phyloP scores from a whole-genome alignment of 2,329 filamentous ascomycete species.

The Xylaria sp. region DNA sequence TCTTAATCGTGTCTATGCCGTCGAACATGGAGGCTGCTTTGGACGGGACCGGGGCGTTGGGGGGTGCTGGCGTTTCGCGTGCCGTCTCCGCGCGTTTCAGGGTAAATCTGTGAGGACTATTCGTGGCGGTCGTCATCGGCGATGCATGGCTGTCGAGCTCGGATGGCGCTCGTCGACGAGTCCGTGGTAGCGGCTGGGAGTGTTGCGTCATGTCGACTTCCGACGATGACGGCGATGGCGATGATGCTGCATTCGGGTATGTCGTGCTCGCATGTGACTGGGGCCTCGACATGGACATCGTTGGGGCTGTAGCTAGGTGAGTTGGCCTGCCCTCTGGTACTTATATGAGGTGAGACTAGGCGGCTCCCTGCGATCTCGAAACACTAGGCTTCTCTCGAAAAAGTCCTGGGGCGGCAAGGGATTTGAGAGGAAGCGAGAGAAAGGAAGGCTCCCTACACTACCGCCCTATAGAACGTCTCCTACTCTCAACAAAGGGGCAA shows the following conservation, averaged over 20 bases:
- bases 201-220: neutral
- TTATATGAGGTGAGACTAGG: neutral
- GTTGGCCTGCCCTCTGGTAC: neutral
- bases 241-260: conserved; percentile 5
- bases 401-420: neutral
- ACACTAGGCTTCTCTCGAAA: neutral
- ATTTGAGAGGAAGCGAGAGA: conserved; percentile 8
- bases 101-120: conserved; percentile 11
- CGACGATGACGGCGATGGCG: conserved; percentile 5
- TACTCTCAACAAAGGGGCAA: conserved; percentile 9
- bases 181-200: conserved; percentile 1
- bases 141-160: conserved; percentile 2
- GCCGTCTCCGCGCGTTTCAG: conserved; percentile 3
- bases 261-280: conserved; percentile 5
- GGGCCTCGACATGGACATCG: neutral
- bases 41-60: neutral
- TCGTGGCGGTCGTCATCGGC: neutral
- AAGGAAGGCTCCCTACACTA: conserved; percentile 7
- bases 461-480: neutral
- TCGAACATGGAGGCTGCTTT: neutral
- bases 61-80: conserved; percentile 1
- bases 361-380: neutral
- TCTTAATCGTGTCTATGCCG: conserved; percentile 1
- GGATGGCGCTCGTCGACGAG: conserved; percentile 6
- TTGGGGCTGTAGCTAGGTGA: conserved; percentile 2